These are phyloP conservation scores for Penicillium hesseltinei DNA, from an alignment of 2,329 filamentous ascomycete species.

Conservation along the genomic window DNA sequence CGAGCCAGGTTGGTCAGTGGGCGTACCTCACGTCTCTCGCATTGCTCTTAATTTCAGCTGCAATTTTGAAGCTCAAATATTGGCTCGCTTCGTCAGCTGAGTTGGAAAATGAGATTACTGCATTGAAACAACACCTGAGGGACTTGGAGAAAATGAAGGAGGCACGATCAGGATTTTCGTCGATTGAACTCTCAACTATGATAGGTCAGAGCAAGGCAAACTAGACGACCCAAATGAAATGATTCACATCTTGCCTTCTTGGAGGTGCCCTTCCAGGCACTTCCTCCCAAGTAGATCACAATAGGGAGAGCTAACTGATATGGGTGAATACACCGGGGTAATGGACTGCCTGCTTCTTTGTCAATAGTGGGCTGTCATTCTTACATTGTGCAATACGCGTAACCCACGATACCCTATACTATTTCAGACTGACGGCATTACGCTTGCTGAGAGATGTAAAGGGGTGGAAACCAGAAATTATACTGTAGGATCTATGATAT, in stretches of 20 bases:
- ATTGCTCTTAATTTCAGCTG: conserved; percentile 30
- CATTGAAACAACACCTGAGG: conserved; percentile 17
- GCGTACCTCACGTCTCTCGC: conserved; percentile 27
- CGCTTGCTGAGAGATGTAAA: not conserved
- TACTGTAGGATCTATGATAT: not conserved
- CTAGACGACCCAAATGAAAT: not conserved
- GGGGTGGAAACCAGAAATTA: not conserved
- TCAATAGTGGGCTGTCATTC: too few species aligned
- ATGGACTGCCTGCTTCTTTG: too few species aligned
- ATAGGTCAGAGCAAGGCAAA: not conserved
- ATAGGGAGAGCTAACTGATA: not conserved
- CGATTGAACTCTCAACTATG: not conserved
- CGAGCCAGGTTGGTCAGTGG: conserved; percentile 36
- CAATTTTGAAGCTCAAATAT: conserved; percentile 28
- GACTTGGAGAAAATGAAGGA: conserved; percentile 14
- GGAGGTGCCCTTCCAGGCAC: too few species aligned
- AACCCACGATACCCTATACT: too few species aligned
- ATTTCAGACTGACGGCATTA: not conserved
- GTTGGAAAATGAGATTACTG: conserved; percentile 30
- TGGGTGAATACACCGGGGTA: not conserved
- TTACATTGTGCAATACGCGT: too few species aligned
- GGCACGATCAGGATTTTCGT: not conserved
- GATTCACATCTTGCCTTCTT: not conserved
- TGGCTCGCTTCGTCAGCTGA: conserved; percentile 27
- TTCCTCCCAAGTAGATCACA: not conserved